A percentile compares a stretch with the other conserved stretches of the same genome.
Evolutionary conservation across 257 asterid genomes (phyloP).

Genomic region (Ophiorrhiza pumila): DNA sequence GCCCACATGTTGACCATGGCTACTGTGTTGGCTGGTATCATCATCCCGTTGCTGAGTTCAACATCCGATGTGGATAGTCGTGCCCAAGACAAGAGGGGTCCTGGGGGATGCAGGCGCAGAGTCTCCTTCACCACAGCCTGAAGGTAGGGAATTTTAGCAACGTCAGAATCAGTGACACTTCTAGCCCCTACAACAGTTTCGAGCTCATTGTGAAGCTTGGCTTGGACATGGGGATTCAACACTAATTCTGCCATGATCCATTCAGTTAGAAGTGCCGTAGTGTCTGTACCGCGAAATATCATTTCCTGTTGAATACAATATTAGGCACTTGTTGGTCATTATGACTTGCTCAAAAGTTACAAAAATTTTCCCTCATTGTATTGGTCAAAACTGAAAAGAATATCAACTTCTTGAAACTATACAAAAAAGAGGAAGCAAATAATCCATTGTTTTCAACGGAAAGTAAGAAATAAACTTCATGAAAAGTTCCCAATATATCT

Average conservation of each 20-base stretch:
- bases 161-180: slow-evolving; percentile 25
- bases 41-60: slow-evolving; percentile 45
- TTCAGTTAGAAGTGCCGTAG: slow-evolving; percentile 47
- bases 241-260: slow-evolving; percentile 56
- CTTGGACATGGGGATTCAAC: slow-evolving; percentile 37
- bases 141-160: slow-evolving; percentile 39
- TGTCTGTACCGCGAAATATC: slow-evolving; percentile 59
- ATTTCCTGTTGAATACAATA: slow-evolving; percentile 35
- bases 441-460: neutral
- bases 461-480: neutral
- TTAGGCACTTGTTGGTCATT: no score
- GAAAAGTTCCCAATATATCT: no score
- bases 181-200: slow-evolving; percentile 8
- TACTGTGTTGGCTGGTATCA: slow-evolving; percentile 44
- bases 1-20: slow-evolving; percentile 72
- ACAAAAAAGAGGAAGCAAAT: neutral
- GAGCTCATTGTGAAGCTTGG: slow-evolving; percentile 29
- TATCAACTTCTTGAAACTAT: neutral
- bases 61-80: slow-evolving; percentile 40
- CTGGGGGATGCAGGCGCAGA: slow-evolving; percentile 55
- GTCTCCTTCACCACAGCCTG: slow-evolving; percentile 50
- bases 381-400: neutral
- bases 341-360: neutral
- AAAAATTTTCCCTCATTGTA: neutral
- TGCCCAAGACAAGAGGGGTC: slow-evolving; percentile 58